Conservation (phyloP, 2,329 filamentous ascomycete genomes). For the Chlorencoelia australis region DNA sequence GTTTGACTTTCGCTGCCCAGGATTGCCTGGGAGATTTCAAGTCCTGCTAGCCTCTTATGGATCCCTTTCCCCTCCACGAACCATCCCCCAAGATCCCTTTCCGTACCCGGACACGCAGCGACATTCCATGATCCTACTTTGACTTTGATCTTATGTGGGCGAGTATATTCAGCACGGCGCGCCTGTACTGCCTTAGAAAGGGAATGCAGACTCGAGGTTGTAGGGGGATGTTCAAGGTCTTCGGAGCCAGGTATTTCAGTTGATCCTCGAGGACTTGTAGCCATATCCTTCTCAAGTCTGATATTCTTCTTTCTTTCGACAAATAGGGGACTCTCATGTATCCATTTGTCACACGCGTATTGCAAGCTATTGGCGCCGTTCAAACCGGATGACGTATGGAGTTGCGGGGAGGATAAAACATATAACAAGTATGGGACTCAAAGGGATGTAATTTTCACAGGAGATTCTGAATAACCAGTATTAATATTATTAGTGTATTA, state of each 20-base stretch:
- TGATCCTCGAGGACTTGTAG: neutral
- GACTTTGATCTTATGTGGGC: conserved; percentile 63
- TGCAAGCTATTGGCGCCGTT: no score
- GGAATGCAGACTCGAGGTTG: conserved; percentile 40
- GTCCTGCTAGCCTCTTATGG: conserved; percentile 48
- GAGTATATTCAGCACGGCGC: conserved; percentile 69
- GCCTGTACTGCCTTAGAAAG: conserved; percentile 59
- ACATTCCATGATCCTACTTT: conserved; percentile 97
- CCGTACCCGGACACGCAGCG: conserved; percentile 71
- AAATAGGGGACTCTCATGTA: no score
- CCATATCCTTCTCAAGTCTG: no score
- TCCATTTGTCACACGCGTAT: no score
- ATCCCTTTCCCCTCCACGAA: conserved; percentile 71
- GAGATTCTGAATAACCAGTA: no score
- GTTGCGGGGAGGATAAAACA: no score
- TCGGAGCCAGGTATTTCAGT: neutral
- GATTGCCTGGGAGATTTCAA: conserved; percentile 36
- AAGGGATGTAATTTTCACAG: no score
- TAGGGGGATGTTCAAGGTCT: no score
- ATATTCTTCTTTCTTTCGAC: no score
- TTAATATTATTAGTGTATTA: no score
- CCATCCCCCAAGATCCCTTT: conserved; percentile 82
- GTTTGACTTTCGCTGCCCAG: conserved; percentile 24
- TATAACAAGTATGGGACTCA: no score
- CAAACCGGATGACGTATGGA: no score